Base-by-base conservation (phyloP, 2,329 filamentous ascomycete genomes). In the Aplosporella prunicola region DNA sequence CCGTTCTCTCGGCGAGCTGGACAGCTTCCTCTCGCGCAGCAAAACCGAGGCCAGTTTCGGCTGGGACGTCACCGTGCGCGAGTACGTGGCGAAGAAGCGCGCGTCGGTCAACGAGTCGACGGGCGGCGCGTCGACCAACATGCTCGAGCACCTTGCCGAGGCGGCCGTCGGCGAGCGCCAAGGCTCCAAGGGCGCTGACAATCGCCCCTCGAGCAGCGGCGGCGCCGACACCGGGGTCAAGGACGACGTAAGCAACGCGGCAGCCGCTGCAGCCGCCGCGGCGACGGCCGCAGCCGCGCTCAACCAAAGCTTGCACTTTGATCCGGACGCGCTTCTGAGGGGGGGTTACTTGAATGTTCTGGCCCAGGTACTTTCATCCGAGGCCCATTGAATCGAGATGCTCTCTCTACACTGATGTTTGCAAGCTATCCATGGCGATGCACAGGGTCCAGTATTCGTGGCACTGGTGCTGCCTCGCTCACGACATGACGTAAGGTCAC, bases 81-180 rank as follows among this genome's bases (percentile, higher is more conserved):
- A 60, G 22, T 41, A 37, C 23, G 39, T 37, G 4, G 9, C 41
- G 3, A 56, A 57, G 16, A 55, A 51, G 27, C 47, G 34, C 22
- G 35, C 34, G 2, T 38, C 41, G 5, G 16, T 40, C 15, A 28
- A 35, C 20, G 31, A 34, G 25, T 34, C 47, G 5, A 50, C 42
- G 32, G 41, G 53, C 7, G 45, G 44, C 5, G n/a, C 45, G 3
- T 50, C 58, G 35, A 55, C 55, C 9, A 59, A 60, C 36, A 58
- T 61, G 53, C 49, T 60, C 0, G 55, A 60, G 33, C 57, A 60
- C 35, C 55, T 60, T 3, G 57, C 58, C 14, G 58, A 56, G 4
- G 57, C 58, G 8, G 58, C 58, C 5, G 57, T 61, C 1, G 39
- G 32, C 11, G 34, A 36, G 23, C 27, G 39, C 9, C 16, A 26